A percentile compares a stretch with the other conserved stretches of the same genome.
Conservation (phyloP, 345 rosid genomes). For the Passiflora organensis region DNA sequence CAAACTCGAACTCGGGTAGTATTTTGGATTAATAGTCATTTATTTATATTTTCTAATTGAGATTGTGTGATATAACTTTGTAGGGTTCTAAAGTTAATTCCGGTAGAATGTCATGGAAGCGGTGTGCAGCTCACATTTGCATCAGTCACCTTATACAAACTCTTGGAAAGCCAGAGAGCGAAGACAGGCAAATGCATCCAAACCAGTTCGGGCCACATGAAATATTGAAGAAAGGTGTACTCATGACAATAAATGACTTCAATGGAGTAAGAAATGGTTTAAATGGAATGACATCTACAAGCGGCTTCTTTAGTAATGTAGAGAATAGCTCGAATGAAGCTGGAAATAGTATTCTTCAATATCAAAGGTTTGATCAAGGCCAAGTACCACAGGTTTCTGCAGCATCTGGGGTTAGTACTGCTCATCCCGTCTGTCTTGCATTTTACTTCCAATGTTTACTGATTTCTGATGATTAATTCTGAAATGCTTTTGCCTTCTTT, state of each 20-base stretch:
- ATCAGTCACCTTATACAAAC: conserved; percentile 52
- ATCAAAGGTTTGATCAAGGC: conserved; percentile 24
- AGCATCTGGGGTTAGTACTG: conserved; percentile 19
- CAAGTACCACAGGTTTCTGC: conserved; percentile 13
- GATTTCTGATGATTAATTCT: conserved; percentile 10
- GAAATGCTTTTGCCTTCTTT: conserved; percentile 10
- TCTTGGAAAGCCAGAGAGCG: conserved; percentile 32
- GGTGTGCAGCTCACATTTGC: conserved; percentile 56
- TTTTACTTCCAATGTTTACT: conserved; percentile 3
- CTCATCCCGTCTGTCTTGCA: conserved; percentile 38
- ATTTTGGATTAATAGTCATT: neutral
- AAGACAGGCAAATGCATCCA: conserved; percentile 23
- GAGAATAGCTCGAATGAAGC: conserved; percentile 23
- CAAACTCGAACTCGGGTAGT: neutral
- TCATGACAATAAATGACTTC: conserved; percentile 20
- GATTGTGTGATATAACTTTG: conserved; percentile 6
- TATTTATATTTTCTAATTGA: conserved; percentile 8
- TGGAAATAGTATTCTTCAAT: conserved; percentile 23
- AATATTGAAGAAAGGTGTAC: conserved; percentile 28
- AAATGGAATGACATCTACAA: conserved; percentile 12
- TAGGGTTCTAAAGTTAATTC: conserved; percentile 29
- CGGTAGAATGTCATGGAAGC: conserved; percentile 40
- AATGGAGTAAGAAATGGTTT: conserved; percentile 18
- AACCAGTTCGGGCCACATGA: conserved; percentile 30
- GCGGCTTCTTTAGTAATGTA: conserved; percentile 2